A percentile compares a stretch with the other conserved stretches of the same genome.
Evolutionary conservation across 768 basidiomycete species (phyloP).

Genomic region (Rhodocollybia butyracea): DNA sequence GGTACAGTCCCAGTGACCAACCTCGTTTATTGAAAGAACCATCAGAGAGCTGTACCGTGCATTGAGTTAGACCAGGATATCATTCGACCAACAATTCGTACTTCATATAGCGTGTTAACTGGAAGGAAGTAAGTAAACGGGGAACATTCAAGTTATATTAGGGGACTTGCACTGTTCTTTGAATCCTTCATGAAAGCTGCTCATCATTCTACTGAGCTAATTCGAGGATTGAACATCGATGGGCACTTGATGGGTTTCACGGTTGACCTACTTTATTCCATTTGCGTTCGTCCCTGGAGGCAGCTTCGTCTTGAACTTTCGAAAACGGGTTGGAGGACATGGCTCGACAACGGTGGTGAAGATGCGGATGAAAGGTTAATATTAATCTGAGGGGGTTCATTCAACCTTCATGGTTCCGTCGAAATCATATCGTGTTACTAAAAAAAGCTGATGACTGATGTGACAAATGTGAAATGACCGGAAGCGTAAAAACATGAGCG

Average conservation of each 20-base stretch:
- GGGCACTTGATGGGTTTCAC: background rate
- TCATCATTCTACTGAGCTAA: conserved; percentile 32
- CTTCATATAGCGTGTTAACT: conserved; percentile 47
- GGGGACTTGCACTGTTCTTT: conserved; percentile 43
- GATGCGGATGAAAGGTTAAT: no score
- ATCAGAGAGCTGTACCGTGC: conserved; percentile 42
- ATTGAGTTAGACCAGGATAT: background rate
- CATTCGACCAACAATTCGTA: conserved; percentile 11
- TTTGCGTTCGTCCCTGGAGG: conserved; percentile 14
- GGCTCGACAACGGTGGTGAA: background rate
- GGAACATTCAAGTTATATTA: background rate
- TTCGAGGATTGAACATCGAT: background rate
- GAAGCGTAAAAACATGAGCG: background rate
- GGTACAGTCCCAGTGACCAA: conserved; percentile 38
- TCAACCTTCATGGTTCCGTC: no score
- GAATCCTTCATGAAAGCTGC: conserved; percentile 37
- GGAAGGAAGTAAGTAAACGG: background rate
- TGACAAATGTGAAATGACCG: background rate
- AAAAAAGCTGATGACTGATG: background rate
- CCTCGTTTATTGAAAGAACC: conserved; percentile 46
- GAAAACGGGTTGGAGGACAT: background rate
- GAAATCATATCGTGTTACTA: no score
- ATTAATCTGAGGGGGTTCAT: background rate
- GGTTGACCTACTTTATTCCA: conserved; percentile 16
- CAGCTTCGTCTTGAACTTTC: background rate